These are phyloP conservation scores for Rhizopogon sp. DNA, from an alignment of 768 basidiomycete genomes.

Conservation along the genomic window DNA sequence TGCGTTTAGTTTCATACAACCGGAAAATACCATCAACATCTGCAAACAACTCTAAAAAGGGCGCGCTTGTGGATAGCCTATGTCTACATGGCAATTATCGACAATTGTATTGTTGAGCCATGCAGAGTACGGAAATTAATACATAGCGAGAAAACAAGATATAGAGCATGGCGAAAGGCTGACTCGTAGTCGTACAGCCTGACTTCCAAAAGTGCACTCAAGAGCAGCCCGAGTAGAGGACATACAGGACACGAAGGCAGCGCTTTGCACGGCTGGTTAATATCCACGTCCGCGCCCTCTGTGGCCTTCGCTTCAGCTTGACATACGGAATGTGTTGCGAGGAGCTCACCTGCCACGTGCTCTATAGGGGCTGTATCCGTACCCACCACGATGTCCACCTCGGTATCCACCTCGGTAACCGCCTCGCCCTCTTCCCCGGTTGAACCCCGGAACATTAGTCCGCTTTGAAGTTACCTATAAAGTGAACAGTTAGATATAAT, in stretches of 20 bases:
- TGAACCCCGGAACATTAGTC: constrained; percentile 93
- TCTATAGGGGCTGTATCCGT: constrained; percentile 49
- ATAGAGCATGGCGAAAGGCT: background rate
- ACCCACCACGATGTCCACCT: constrained; percentile 54
- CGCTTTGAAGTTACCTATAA: constrained; percentile 88
- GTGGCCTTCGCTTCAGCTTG: constrained; percentile 7
- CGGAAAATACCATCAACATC: constrained; percentile 11
- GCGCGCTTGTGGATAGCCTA: too few relatives aligned
- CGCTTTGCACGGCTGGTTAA: constrained; percentile 16
- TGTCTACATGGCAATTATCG: constrained; percentile 18
- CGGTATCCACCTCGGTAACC: constrained; percentile 56
- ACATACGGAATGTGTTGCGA: constrained; percentile 6
- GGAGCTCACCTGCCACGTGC: constrained; percentile 68
- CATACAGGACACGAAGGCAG: constrained; percentile 11
- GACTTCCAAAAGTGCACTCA: background rate
- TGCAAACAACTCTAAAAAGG: background rate
- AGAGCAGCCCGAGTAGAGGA: constrained; percentile 1
- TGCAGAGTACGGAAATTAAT: constrained; percentile 6
- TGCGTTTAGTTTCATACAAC: background rate
- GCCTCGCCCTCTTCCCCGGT: constrained; percentile 75
- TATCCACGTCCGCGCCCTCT: constrained; percentile 77
- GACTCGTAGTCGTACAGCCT: constrained; percentile 7
- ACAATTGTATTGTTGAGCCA: constrained; percentile 21
- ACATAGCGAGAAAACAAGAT: constrained; percentile 9
- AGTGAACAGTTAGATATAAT: background rate